Evolutionary conservation across 257 asterid genomes (phyloP).

Genomic region (Penstemon newberryi): DNA sequence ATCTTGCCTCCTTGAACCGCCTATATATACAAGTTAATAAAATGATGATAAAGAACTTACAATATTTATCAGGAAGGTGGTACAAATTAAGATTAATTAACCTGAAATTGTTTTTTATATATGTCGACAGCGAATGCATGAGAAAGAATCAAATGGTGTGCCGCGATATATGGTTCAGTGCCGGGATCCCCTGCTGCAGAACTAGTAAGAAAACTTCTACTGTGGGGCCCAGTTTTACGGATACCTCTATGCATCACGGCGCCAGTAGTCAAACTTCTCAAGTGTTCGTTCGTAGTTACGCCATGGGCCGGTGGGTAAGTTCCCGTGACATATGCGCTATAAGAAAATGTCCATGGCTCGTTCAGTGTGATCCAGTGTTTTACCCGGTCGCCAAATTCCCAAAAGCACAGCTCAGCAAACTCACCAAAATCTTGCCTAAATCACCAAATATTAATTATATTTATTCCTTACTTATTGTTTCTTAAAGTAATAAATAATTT

Average conservation of each 20-base stretch:
- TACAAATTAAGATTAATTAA: too few relatives aligned
- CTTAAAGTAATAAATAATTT: too few relatives aligned
- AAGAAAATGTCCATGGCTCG: slow-evolving; percentile 31
- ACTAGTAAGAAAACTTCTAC: too few relatives aligned
- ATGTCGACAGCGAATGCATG: slow-evolving; percentile 28
- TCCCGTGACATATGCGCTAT: slow-evolving; percentile 10
- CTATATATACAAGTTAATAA: too few relatives aligned
- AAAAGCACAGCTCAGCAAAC: too few relatives aligned
- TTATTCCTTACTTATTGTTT: too few relatives aligned
- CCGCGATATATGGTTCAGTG: slow-evolving; percentile 29
- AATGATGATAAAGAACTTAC: too few relatives aligned
- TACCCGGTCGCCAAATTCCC: too few relatives aligned
- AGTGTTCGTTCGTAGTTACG: background rate
- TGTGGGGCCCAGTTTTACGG: too few relatives aligned
- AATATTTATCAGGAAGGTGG: too few relatives aligned
- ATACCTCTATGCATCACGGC: background rate
- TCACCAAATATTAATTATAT: too few relatives aligned
- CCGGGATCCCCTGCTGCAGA: background rate
- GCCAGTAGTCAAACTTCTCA: background rate
- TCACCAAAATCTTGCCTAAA: too few relatives aligned
- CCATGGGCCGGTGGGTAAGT: slow-evolving; percentile 11
- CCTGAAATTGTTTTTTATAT: background rate
- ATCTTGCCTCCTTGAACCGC: slow-evolving; percentile 26
- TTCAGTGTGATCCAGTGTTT: slow-evolving; percentile 37
- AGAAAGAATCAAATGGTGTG: slow-evolving; percentile 34